Evolutionary conservation across 225 moss, liverwort and hornwort species (phyloP).

Genomic region (Polytrichum formosum): DNA sequence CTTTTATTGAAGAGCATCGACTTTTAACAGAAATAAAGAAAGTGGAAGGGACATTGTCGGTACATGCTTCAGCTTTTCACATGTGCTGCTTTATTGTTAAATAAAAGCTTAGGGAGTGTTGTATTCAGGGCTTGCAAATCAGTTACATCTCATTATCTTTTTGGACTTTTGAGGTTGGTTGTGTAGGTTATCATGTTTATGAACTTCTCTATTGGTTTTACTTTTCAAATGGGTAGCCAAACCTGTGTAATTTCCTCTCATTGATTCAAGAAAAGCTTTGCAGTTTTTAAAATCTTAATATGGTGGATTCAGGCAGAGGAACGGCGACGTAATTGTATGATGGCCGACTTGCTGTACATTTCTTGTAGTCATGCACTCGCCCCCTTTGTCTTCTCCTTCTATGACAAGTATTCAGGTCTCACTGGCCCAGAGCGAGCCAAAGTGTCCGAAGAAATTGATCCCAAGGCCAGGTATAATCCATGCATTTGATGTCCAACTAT

Average conservation of each 20-base stretch:
- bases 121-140: no score
- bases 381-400: conserved; percentile 87
- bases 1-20: conserved; percentile 93
- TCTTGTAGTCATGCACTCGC: conserved; percentile 82
- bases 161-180: background rate
- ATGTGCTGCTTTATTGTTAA: no score
- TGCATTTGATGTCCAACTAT: background rate
- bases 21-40: conserved; percentile 78
- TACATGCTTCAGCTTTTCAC: conserved; percentile 27
- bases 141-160: background rate
- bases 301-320: conserved; percentile 56
- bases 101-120: no score
- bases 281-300: background rate
- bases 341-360: conserved; percentile 80
- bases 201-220: no score
- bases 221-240: background rate
- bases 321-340: conserved; percentile 67
- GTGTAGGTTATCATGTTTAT: background rate
- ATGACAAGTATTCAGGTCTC: conserved; percentile 77
- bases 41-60: conserved; percentile 80
- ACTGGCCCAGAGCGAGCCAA: conserved; percentile 51
- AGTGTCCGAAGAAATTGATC: conserved; percentile 66
- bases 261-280: no score
- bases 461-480: conserved; percentile 63
- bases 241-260: no score